phyloP scores from a whole-genome alignment of 495 filamentous ascomycete genomes.

The Trichoderma virens region DNA sequence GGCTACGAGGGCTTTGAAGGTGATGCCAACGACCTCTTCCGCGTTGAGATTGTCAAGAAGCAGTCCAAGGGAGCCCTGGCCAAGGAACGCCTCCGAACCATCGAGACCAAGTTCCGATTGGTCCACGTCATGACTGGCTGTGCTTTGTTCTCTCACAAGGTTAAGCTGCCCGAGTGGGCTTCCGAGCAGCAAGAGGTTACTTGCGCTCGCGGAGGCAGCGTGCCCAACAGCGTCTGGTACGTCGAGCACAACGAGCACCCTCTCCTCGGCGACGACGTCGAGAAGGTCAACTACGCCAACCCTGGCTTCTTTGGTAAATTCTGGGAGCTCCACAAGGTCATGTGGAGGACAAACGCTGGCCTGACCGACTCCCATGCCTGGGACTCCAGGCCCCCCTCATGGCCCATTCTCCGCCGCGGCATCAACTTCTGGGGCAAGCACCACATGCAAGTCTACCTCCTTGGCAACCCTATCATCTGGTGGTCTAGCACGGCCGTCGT shows the following conservation, averaged over 20 bases:
- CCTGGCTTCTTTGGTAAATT: conserved; percentile 98
- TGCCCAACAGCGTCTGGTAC: conserved; percentile 97
- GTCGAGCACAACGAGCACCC: conserved; percentile 85
- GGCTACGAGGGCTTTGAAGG: conserved; percentile 95
- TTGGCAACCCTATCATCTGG: conserved; percentile 95
- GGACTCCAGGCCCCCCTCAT: conserved; percentile 91
- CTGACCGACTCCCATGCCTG: conserved; percentile 94
- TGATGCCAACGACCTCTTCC: conserved; percentile 94
- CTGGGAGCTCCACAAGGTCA: conserved; percentile 98
- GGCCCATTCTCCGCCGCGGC: conserved; percentile 86
- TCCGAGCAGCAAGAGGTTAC: conserved; percentile 98
- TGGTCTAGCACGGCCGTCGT: conserved; percentile 82
- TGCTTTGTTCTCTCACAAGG: conserved; percentile 94
- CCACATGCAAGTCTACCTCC: conserved; percentile 88
- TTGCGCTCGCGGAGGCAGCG: conserved; percentile 83
- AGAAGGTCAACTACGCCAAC: conserved; percentile 91
- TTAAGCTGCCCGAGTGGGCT: conserved; percentile 95
- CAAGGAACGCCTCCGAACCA: conserved; percentile 82
- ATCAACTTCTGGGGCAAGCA: conserved; percentile 99
- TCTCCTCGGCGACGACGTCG: conserved; percentile 59
- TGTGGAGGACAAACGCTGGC: conserved; percentile 98
- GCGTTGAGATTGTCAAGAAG: conserved; percentile 86
- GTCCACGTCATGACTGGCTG: conserved; percentile 96
- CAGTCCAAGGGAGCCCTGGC: conserved; percentile 73
- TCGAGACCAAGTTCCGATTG: conserved; percentile 92